Base-by-base conservation (phyloP, 257 asterid genomes). In the Euphrasia confusa region DNA sequence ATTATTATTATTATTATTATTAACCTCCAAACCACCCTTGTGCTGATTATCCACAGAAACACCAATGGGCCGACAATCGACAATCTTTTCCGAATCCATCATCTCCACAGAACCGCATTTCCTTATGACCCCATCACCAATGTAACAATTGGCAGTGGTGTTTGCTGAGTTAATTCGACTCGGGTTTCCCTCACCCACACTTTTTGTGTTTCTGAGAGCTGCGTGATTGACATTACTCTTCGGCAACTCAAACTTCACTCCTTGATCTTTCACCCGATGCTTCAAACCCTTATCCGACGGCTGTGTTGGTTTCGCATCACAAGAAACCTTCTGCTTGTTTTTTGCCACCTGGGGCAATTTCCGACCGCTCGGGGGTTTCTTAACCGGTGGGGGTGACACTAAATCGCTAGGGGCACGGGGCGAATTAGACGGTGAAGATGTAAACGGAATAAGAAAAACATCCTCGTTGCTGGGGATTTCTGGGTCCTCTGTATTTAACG, bases 381-480 rank as follows among this genome's bases (percentile, higher is more conserved):
- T 37, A 37, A 37, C 42, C 10, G 42, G 9, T 8, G 42, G 42
- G 42, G 42, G 2, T 3, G 12, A 8, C 54, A 56, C 56, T 9
- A 83, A 77, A 78, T 69, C 69, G 69, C 73, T 63, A 55, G 74
- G 13, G 27, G 63, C 37, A 65, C 78, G 68, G 4, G 76, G 65
- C 42, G 83, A 60, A 65, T 39, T 58, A 45, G 82, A 42, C 7
- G 79, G 74, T 53, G 84, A 77, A n/a, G 95, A 71, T 56, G 83
- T 71, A 18, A 80, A 76, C 28, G 95, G 90, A 73, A 90, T 89
- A 68, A n/a, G n/a, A n/a, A 93, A 93, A 72, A 93, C 87, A 72
- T 93, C 99, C 75, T 93, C 99, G 61, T 93, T 93, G 79, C 99
- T 85, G 61, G 99, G 99, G 81, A 89, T 83, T 68, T 93, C 97